These are phyloP conservation scores for Boletus eberwhitei DNA, from an alignment of 768 basidiomycete genomes.

Conservation along the genomic window DNA sequence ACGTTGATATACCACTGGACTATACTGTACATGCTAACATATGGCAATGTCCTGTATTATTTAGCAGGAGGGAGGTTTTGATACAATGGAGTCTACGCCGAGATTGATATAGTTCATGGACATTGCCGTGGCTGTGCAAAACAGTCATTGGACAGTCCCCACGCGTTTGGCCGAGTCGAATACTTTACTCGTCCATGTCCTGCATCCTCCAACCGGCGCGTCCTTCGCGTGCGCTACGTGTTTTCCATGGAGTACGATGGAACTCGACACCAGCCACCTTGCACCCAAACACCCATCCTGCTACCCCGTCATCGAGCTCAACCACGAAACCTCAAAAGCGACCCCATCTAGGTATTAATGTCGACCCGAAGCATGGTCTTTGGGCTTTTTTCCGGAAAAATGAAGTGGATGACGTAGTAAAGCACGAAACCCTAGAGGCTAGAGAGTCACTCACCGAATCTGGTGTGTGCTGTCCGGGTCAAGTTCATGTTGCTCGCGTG, in stretches of 20 bases:
- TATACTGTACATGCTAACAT: background rate
- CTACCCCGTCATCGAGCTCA: background rate
- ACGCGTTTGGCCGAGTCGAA: background rate
- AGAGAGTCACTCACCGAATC: conserved; percentile 31
- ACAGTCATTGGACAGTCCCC: background rate
- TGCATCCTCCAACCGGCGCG: conserved; percentile 20
- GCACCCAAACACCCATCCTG: background rate
- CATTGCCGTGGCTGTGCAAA: conserved; percentile 18
- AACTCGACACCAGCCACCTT: conserved; percentile 16
- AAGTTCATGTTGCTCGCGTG: background rate
- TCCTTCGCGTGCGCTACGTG: conserved; percentile 15
- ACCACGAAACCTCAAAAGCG: conserved; percentile 33
- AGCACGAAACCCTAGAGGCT: conserved; percentile 48
- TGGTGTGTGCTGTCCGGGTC: conserved; percentile 29
- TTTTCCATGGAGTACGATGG: conserved; percentile 16
- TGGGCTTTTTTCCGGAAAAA: conserved; percentile 73
- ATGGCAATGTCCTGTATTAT: no score
- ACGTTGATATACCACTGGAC: background rate
- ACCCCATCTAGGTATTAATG: conserved; percentile 41
- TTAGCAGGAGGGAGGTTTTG: no score
- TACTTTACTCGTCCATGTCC: conserved; percentile 16
- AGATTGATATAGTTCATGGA: no score
- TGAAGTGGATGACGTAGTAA: conserved; percentile 47
- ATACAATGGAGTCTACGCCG: no score
- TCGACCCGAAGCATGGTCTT: conserved; percentile 67